Evolutionary conservation across 2,329 filamentous ascomycete genomes (phyloP), one percentile per base, ranked within the genome.

Genomic region (Microdochium nivale): DNA sequence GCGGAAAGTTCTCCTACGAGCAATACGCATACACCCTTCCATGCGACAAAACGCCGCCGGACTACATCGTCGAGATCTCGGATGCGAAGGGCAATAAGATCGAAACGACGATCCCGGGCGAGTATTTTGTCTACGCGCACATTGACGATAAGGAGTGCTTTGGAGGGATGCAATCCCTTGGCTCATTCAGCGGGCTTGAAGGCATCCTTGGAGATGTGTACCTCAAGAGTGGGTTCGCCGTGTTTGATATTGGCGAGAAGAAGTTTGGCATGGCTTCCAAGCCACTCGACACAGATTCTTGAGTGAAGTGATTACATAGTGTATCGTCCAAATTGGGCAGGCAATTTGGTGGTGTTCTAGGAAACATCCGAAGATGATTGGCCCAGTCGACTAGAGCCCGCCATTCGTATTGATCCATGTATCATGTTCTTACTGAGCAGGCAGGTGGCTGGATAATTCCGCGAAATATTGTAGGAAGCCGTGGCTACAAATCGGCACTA

Each of bases 141-240:
- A 68, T 74, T 16, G 73, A 75, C 11, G 69, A 69, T 2, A 74
- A 74, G 25, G 74, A 65, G 52, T 94, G 89, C 75, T 91, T 81
- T 65, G 88, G 88, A 51, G 89, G 88, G 48, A 78, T 95, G 56
- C 89, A 94, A 73, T 75, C 70, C 32, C 67, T 73, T 44, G 68
- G 67, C 16, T 62, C 61, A 24, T 59, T 73, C 49, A 61, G 64
- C 1, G 75, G 84, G 56, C 65, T 83, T 47, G 72, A 75, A 16
- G 81, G 77, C 52, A 89, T 95, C 62, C 79, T 91, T 52, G 89
- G 89, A 10, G 87, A 91, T 54, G 75, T 87, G 52, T 88, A 90
- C 71, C 76, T 94, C 58, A 94, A 94, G 79, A 80, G 80, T 51
- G 74, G 87, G 56, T 90, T 87, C 63, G 82, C 86, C 27, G 81